Evolutionary conservation across 257 asterid genomes (phyloP), one percentile per base, ranked within the genome.

Genomic region (Przewalskia tangutica): DNA sequence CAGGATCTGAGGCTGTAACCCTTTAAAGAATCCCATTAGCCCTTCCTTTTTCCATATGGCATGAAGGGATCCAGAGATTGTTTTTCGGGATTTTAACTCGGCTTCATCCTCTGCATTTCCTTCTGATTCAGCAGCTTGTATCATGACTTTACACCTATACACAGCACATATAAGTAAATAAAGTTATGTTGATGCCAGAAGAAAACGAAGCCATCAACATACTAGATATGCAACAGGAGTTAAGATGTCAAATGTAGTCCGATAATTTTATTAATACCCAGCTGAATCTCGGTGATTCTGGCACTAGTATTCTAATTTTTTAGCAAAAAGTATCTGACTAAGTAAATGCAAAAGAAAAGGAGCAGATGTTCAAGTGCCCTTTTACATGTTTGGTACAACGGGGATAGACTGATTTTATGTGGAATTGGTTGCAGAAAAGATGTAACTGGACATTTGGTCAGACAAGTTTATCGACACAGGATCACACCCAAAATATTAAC

Each of bases 131-230:
- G 96, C 93, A 38, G 97, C 77, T 82, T 94, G 98, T 81, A 94
- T 93, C 89, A 92, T 88, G 90, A 94, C 98, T 89, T 94, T 94
- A 85, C 98, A 94, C 94, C 97, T 94, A 85, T 79, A 77, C 36
- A 16, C 20, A n/a, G 6, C 4, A 17, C 36, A 77, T 27, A 55
- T 38, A n/a, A 32, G 36, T 54, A 55, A 55, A n/a, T 54, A 73
- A 13, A 46, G 8, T 5, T 55, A 17, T 2, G 18, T 18, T 51
- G 67, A 34, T 3, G 48, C 40, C 48, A 36, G 13, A 55, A 62
- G 16, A 78, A 78, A 78, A 59, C 6, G 36, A 2, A 18, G 82
- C 2, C 42, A 58, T 36, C 68, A 58, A 78, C 20, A 6, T 12
- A 48, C 40, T 20, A 46, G 79, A 44, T 71, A 11, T 44, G 44